Evolutionary conservation across 208 protist genomes (phyloP).

Genomic region (Strigomonas oncopelti): DNA sequence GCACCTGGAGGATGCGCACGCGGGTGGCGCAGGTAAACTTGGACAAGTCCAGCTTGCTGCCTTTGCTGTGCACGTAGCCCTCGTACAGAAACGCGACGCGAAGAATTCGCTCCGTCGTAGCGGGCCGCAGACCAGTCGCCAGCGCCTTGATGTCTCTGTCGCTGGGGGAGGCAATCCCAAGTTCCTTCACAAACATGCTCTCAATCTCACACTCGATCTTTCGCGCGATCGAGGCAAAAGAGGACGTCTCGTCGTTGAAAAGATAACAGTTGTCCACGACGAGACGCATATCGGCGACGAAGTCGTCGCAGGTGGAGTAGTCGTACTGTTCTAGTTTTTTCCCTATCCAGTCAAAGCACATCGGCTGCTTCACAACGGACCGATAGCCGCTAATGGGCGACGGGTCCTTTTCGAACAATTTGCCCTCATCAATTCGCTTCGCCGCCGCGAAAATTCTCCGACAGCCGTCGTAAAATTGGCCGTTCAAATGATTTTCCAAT

Average conservation of each 20-base stretch:
- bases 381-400: constrained; percentile 33
- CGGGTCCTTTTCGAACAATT: constrained; percentile 56
- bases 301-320: constrained; percentile 49
- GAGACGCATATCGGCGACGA: constrained; percentile 79
- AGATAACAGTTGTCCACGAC: constrained; percentile 81
- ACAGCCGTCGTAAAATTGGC: constrained; percentile 58
- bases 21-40: constrained; percentile 56
- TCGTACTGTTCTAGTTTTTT: constrained; percentile 58
- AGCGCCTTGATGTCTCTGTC: constrained; percentile 34
- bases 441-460: constrained; percentile 36
- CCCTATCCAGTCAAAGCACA: constrained; percentile 67
- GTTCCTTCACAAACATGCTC: constrained; percentile 72
- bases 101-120: constrained; percentile 24
- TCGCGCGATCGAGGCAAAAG: constrained; percentile 38
- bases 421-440: constrained; percentile 29
- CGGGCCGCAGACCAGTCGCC: constrained; percentile 21
- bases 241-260: constrained; percentile 56
- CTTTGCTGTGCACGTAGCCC: constrained; percentile 12
- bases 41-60: constrained; percentile 31
- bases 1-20: constrained; percentile 54
- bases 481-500: constrained; percentile 49
- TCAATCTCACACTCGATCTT: constrained; percentile 75
- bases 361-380: constrained; percentile 37
- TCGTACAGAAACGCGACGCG: constrained; percentile 64
- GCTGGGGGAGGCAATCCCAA: constrained; percentile 40